Evolutionary conservation across 2,329 filamentous ascomycete genomes (phyloP).

Genomic region (Aspergillus pseudoviridinutans): DNA sequence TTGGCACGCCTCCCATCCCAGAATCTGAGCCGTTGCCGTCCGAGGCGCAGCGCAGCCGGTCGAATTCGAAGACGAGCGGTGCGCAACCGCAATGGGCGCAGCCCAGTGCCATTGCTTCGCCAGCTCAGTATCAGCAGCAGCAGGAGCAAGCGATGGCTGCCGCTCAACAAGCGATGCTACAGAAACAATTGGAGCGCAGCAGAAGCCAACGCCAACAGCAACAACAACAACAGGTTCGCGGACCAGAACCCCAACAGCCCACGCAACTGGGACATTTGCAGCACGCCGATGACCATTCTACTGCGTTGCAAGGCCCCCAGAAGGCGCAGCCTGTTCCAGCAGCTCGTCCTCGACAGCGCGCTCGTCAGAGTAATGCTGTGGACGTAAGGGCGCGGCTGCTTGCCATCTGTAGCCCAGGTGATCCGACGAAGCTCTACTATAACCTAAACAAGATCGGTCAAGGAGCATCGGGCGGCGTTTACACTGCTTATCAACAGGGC

Average conservation of each 20-base stretch:
- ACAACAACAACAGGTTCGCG: slow-evolving; percentile 54
- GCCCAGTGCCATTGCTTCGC: slow-evolving; percentile 32
- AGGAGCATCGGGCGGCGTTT: slow-evolving; percentile 93
- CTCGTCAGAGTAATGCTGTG: slow-evolving; percentile 72
- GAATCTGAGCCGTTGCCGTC: slow-evolving; percentile 59
- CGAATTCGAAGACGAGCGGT: slow-evolving; percentile 62
- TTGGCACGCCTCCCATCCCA: slow-evolving; percentile 48
- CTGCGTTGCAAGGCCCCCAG: slow-evolving; percentile 30
- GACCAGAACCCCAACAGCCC: slow-evolving; percentile 47
- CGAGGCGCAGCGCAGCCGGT: slow-evolving; percentile 65
- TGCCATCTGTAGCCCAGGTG: slow-evolving; percentile 83
- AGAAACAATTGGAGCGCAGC: slow-evolving; percentile 65
- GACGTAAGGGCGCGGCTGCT: slow-evolving; percentile 82
- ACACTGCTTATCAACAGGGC: slow-evolving; percentile 78
- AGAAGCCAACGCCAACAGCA: slow-evolving; percentile 71
- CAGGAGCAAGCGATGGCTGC: slow-evolving; percentile 80
- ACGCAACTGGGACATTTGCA: slow-evolving; percentile 28
- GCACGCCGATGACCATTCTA: slow-evolving; percentile 36
- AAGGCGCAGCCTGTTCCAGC: slow-evolving; percentile 48
- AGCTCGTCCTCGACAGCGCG: slow-evolving; percentile 69
- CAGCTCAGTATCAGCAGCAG: slow-evolving; percentile 58
- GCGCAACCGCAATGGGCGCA: slow-evolving; percentile 47
- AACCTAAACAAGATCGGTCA: slow-evolving; percentile 94
- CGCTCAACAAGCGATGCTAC: slow-evolving; percentile 71
- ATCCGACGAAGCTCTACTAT: slow-evolving; percentile 83